These are phyloP conservation scores for Galerina marginata DNA, from an alignment of 768 basidiomycete species.

Conservation along the genomic window DNA sequence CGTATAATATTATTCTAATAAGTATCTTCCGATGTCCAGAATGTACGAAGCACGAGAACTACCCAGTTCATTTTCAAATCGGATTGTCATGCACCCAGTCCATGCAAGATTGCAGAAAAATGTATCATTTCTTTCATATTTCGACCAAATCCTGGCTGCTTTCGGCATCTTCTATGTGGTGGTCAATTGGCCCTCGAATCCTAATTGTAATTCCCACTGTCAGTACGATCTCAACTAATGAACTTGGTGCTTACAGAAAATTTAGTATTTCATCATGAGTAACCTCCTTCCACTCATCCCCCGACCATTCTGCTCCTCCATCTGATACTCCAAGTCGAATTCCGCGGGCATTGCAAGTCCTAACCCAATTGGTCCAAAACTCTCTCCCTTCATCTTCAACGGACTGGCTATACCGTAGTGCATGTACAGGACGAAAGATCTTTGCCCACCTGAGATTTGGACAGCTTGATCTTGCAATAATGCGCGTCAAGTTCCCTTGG, in stretches of 20 bases:
- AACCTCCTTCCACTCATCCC: constrained; percentile 17
- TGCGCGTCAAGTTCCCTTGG: constrained; percentile 9
- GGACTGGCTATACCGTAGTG: not conserved
- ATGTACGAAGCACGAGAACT: too few relatives aligned
- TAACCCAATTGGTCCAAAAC: constrained; percentile 15
- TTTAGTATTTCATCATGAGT: constrained; percentile 9
- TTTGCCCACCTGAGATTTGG: constrained; percentile 14
- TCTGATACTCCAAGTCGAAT: constrained; percentile 22
- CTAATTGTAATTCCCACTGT: not conserved
- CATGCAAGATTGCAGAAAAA: too few relatives aligned
- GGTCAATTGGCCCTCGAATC: too few relatives aligned
- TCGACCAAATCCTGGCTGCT: too few relatives aligned
- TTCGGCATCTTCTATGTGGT: too few relatives aligned
- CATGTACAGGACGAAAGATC: constrained; percentile 10
- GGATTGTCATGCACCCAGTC: too few relatives aligned
- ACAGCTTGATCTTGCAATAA: constrained; percentile 14
- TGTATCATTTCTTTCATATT: too few relatives aligned
- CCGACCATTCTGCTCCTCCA: constrained; percentile 21
- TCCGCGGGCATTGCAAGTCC: constrained; percentile 7
- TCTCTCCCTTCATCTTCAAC: constrained; percentile 1
- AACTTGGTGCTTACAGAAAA: constrained; percentile 11
- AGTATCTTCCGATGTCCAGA: not conserved
- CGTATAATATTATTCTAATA: not conserved
- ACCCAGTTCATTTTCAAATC: too few relatives aligned
- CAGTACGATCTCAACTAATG: not conserved